phyloP scores from a whole-genome alignment of 345 rosid species.

The Populus simonii region DNA sequence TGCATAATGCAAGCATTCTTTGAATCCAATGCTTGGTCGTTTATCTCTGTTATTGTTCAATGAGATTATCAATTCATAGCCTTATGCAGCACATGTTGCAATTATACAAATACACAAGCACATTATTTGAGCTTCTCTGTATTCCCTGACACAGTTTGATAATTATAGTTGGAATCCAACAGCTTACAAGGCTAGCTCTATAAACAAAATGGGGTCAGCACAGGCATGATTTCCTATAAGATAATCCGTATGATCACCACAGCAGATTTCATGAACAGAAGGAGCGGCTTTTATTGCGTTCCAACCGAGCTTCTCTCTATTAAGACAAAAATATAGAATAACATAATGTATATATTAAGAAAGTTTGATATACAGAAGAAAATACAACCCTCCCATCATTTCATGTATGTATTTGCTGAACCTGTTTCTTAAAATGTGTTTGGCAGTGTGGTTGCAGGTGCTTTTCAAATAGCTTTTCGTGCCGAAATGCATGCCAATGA shows the following conservation, averaged over 20 bases:
- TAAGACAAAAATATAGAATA: slow-evolving; percentile 8
- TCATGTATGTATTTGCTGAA: background rate
- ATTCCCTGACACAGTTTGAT: background rate
- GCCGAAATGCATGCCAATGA: too few species aligned
- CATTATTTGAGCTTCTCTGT: background rate
- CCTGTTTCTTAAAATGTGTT: too few species aligned
- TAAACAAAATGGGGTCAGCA: background rate
- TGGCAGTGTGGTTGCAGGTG: too few species aligned
- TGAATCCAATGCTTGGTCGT: background rate
- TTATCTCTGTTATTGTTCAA: background rate
- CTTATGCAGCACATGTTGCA: background rate
- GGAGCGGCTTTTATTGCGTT: slow-evolving; percentile 74
- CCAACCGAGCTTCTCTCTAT: slow-evolving; percentile 95
- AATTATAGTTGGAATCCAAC: background rate
- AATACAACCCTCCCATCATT: background rate
- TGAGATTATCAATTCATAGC: background rate
- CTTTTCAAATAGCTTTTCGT: too few species aligned
- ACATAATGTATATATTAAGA: background rate
- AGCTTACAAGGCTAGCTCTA: background rate
- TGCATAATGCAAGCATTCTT: background rate
- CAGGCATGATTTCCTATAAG: background rate
- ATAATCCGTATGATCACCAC: slow-evolving; percentile 6
- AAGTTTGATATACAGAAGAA: background rate
- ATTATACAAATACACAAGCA: background rate
- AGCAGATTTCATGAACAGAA: slow-evolving; percentile 57